These are phyloP conservation scores for Microstegium vimineum DNA, from an alignment of 176 grass and related monocot species.

Conservation along the genomic window DNA sequence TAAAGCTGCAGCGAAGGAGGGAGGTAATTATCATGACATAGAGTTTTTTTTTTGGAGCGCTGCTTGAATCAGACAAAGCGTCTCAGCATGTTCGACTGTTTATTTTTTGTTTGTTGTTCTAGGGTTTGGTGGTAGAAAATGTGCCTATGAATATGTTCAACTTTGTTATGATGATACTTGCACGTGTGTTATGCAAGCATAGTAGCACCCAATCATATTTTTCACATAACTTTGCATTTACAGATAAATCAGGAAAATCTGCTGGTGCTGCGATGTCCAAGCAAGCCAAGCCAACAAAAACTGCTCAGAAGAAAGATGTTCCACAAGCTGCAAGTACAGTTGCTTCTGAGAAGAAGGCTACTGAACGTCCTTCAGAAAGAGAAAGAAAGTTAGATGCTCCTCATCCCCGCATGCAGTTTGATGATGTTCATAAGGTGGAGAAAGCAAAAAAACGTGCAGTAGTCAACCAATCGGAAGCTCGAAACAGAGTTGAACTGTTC, in stretches of 20 bases:
- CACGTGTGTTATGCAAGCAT: background rate
- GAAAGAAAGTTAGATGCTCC: constrained; percentile 87
- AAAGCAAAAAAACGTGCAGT: constrained; percentile 86
- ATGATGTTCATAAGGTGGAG: constrained; percentile 78
- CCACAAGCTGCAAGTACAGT: constrained; percentile 39
- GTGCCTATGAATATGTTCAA: background rate
- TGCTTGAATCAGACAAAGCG: background rate
- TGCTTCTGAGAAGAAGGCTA: constrained; percentile 69
- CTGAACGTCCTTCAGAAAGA: constrained; percentile 59
- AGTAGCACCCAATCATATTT: background rate
- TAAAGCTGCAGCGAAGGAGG: constrained; percentile 50
- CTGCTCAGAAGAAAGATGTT: constrained; percentile 71
- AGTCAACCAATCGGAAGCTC: constrained; percentile 83
- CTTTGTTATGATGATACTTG: background rate
- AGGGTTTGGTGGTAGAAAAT: background rate
- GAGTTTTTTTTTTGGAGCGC: constrained; percentile 2
- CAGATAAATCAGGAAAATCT: constrained; percentile 36
- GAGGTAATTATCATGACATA: constrained; percentile 36
- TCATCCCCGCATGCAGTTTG: constrained; percentile 94
- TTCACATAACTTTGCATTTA: background rate
- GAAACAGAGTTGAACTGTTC: constrained; percentile 86
- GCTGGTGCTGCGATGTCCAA: constrained; percentile 33
- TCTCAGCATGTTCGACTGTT: background rate
- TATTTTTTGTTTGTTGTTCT: background rate
- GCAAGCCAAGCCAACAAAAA: constrained; percentile 55